Conservation (phyloP, 129 eudicot genomes). For the Helianthus tuberosus region DNA sequence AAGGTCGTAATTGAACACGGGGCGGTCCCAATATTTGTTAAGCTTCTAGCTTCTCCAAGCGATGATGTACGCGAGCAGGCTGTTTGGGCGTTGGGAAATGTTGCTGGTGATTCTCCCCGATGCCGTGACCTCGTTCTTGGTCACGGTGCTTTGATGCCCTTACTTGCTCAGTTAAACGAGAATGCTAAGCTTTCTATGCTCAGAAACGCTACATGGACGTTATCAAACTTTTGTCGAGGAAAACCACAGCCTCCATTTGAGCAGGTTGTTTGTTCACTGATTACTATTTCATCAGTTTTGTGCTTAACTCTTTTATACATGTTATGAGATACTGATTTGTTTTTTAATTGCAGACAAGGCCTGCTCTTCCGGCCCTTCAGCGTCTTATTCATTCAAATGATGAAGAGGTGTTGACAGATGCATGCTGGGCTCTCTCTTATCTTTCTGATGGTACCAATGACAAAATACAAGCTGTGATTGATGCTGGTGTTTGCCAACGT, state of each 20-base stretch:
- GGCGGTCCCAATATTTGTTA: slow-evolving; percentile 74
- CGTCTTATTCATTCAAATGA: slow-evolving; percentile 72
- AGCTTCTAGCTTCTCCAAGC: slow-evolving; percentile 74
- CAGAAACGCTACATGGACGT: slow-evolving; percentile 85
- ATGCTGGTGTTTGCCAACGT: slow-evolving; percentile 72
- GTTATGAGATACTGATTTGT: background rate
- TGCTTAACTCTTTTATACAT: background rate
- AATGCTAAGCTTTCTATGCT: slow-evolving; percentile 82
- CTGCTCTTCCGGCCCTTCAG: slow-evolving; percentile 82
- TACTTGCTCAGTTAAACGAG: slow-evolving; percentile 69
- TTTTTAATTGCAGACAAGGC: slow-evolving; percentile 52
- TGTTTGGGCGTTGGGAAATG: slow-evolving; percentile 91
- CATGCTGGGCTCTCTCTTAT: slow-evolving; percentile 91
- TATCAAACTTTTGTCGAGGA: slow-evolving; percentile 85
- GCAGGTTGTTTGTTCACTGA: slow-evolving; percentile 46
- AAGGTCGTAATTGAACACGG: slow-evolving; percentile 81
- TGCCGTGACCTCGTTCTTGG: slow-evolving; percentile 84
- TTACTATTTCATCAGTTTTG: background rate
- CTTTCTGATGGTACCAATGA: slow-evolving; percentile 87
- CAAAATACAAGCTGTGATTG: slow-evolving; percentile 84
- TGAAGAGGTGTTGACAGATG: slow-evolving; percentile 86
- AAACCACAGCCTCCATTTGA: slow-evolving; percentile 86
- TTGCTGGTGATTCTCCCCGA: slow-evolving; percentile 87
- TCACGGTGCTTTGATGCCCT: slow-evolving; percentile 67
- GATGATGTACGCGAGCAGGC: slow-evolving; percentile 95